Base-by-base conservation (phyloP, 805 yeast species). In the Grigorovia yakushimaensis region DNA sequence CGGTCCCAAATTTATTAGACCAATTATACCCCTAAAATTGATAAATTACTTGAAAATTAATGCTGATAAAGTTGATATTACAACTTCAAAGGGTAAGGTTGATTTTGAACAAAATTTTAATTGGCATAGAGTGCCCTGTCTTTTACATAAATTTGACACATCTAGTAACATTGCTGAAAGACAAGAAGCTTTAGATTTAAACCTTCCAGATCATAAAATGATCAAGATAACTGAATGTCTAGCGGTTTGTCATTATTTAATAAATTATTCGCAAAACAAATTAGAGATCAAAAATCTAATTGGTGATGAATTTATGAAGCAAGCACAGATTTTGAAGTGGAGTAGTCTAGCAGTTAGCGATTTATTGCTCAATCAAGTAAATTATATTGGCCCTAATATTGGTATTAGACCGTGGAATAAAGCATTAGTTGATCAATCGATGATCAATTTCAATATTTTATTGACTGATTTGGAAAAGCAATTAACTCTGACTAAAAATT, bases 401-500 rank as follows among this genome's bases (percentile, higher is more conserved):
- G 95, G 95, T 57, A 65, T 61, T 45, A 63, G 53, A 48, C 88
- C 91, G 53, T 86, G 77, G 82, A 81, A 84, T 83, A 82, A 83
- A 78, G 79, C 79, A 41, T 60, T 52, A 41, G 75, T 75, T 51
- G 79, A 78, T 46, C 72, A 68, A 38, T 67, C 67, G 41, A 43
- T 41, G 19, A 74, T 60, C 22, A 54, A 60, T 50, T 58, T 73
- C 53, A 73, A 71, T 43, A 59, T 57, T 42, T 60, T 70, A 46
- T 64, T 71, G 52, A 57, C 61, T 23, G 54, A 74, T 46, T 68
- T 73, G 52, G 91, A 83, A 72, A 64, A 65, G 42, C 74, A 78
- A 70, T 73, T 79, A 58, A 27, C 9, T 5, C 4, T 27, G 33
- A 62, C 73, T 54, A 71, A 73, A 58, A 69, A 72, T 76, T 85